phyloP scores from a whole-genome alignment of 179 eudicot genomes.

The Carnegiea gigantea region DNA sequence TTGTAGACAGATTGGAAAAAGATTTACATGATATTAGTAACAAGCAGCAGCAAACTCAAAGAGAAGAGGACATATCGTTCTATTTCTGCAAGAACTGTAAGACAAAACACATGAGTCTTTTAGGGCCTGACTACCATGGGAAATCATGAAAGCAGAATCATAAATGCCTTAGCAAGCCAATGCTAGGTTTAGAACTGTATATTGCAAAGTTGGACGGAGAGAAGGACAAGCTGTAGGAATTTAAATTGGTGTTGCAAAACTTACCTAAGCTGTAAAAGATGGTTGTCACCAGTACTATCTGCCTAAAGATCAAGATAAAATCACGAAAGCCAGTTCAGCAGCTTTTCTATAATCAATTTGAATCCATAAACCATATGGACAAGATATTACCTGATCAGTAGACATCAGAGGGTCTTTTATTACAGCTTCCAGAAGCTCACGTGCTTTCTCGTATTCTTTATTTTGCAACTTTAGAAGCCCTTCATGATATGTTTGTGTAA shows the following conservation, averaged over 20 bases:
- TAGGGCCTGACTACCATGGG: not conserved
- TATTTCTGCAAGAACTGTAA: not conserved
- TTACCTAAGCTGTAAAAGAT: conserved; percentile 92
- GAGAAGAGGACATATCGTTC: not conserved
- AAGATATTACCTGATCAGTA: conserved; percentile 59
- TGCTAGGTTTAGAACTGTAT: not conserved
- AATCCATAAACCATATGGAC: not conserved
- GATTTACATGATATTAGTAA: not conserved
- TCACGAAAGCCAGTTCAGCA: not conserved
- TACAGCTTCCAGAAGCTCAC: conserved; percentile 76
- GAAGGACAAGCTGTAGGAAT: not conserved
- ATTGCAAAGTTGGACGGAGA: conserved; percentile 8
- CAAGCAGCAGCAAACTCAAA: not conserved
- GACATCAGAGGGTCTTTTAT: conserved; percentile 82
- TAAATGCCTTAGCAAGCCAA: not conserved
- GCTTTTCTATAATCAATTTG: conserved; percentile 10
- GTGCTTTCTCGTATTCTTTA: conserved; percentile 84
- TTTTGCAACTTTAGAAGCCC: conserved; percentile 83
- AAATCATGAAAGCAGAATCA: not conserved
- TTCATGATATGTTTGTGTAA: conserved; percentile 90
- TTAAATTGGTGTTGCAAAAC: conserved; percentile 12
- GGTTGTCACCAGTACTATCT: conserved; percentile 72
- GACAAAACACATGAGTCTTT: not conserved
- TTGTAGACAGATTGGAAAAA: not conserved
- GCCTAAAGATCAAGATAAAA: conserved; percentile 45